phyloP scores from a whole-genome alignment of 495 filamentous ascomycete genomes.

The Cercophora scortea region DNA sequence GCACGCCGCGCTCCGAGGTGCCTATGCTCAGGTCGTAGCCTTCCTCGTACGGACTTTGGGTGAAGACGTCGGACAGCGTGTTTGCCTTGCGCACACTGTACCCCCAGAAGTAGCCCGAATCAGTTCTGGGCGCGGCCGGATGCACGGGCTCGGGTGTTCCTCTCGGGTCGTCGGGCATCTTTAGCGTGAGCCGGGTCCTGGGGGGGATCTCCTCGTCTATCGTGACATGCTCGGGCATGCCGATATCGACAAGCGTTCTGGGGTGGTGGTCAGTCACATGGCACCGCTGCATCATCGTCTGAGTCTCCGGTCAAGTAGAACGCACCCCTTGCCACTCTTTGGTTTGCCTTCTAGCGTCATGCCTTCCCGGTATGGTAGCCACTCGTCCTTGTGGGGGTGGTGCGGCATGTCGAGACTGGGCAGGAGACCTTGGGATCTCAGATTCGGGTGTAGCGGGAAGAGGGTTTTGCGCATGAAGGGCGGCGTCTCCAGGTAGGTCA shows the following conservation, averaged over 20 bases:
- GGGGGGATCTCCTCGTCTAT: constrained; percentile 47
- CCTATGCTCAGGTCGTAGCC: constrained; percentile 65
- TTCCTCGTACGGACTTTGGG: constrained; percentile 52
- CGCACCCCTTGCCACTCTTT: constrained; percentile 29
- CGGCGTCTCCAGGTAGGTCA: constrained; percentile 69
- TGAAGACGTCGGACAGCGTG: constrained; percentile 58
- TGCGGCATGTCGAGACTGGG: constrained; percentile 71
- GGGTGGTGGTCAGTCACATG: background rate
- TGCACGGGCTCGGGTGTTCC: constrained; percentile 46
- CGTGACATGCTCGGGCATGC: constrained; percentile 44
- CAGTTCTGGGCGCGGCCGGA: constrained; percentile 53
- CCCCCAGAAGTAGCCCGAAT: constrained; percentile 72
- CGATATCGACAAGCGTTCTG: constrained; percentile 53
- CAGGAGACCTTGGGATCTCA: constrained; percentile 54
- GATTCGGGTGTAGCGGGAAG: constrained; percentile 64
- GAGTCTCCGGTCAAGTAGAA: background rate
- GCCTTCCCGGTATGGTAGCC: constrained; percentile 65
- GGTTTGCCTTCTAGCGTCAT: constrained; percentile 40
- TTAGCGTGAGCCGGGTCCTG: constrained; percentile 58
- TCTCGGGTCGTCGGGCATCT: constrained; percentile 40
- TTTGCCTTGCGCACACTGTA: constrained; percentile 52
- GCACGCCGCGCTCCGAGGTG: constrained; percentile 62
- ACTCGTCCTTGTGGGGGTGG: constrained; percentile 57
- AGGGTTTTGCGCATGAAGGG: constrained; percentile 61
- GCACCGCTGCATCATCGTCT: background rate